Evolutionary conservation across 2,329 filamentous ascomycete genomes (phyloP).

Genomic region (Teratosphaeria nubilosa): DNA sequence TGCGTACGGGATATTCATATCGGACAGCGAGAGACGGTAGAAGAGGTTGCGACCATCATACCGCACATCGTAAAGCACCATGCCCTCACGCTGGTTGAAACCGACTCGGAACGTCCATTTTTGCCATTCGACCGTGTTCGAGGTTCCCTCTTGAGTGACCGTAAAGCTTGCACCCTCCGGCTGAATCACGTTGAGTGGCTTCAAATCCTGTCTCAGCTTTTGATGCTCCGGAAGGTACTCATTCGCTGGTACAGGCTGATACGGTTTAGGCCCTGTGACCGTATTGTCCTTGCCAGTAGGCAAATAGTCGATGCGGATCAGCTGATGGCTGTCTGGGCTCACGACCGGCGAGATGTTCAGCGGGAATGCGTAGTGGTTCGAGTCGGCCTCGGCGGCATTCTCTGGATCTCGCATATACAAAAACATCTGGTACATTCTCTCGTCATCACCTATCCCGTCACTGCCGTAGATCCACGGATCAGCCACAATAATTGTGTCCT

Average conservation of each 20-base stretch:
- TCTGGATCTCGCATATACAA: slow-evolving; percentile 55
- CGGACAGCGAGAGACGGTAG: slow-evolving; percentile 55
- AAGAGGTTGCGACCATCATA: slow-evolving; percentile 48
- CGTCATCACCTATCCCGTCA: slow-evolving; percentile 39
- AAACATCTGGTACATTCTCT: slow-evolving; percentile 46
- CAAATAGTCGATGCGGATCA: slow-evolving; percentile 59
- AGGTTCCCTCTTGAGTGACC: slow-evolving; percentile 41
- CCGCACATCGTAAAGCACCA: slow-evolving; percentile 56
- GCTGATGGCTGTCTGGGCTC: slow-evolving; percentile 50
- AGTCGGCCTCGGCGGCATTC: slow-evolving; percentile 50
- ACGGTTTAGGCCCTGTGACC: slow-evolving; percentile 45
- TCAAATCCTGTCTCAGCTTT: slow-evolving; percentile 37
- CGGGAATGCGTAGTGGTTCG: slow-evolving; percentile 60
- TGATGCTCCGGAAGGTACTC: slow-evolving; percentile 55
- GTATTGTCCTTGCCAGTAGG: slow-evolving; percentile 57
- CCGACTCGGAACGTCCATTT: slow-evolving; percentile 54
- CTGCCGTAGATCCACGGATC: slow-evolving; percentile 62
- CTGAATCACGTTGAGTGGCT: slow-evolving; percentile 64
- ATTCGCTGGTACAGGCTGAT: slow-evolving; percentile 49
- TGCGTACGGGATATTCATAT: slow-evolving; percentile 55
- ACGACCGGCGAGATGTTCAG: slow-evolving; percentile 59
- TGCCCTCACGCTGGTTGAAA: slow-evolving; percentile 54
- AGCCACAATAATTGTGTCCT: slow-evolving; percentile 46
- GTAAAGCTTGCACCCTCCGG: slow-evolving; percentile 59
- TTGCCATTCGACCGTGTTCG: slow-evolving; percentile 48